Conservation (phyloP, 192 early-diverging fungal genomes). For the Backusella mclennaniae region DNA sequence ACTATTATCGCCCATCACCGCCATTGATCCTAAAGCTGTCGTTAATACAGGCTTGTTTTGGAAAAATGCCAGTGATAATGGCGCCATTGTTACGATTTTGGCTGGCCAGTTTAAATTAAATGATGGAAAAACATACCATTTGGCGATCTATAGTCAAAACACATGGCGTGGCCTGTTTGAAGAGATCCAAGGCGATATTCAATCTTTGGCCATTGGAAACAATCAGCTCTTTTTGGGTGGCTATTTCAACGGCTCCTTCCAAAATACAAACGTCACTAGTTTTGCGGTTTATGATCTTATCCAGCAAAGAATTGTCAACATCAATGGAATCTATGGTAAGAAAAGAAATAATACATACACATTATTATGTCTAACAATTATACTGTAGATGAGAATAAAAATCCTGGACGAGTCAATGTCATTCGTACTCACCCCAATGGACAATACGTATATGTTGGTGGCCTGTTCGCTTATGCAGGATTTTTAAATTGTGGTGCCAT, state of each 20-base stretch:
- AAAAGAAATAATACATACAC: not conserved
- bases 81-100: constrained; percentile 30
- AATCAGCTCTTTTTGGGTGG: constrained; percentile 59
- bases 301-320: constrained; percentile 10
- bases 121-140: constrained; percentile 34
- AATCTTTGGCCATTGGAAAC: constrained; percentile 41
- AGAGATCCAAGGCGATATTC: constrained; percentile 47
- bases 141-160: constrained; percentile 41
- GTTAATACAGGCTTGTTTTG: constrained; percentile 57
- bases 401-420: constrained; percentile 16
- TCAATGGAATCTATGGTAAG: constrained; percentile 29
- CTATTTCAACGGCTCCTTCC: constrained; percentile 35
- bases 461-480: constrained; percentile 53
- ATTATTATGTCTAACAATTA: not conserved
- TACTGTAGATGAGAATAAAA: constrained; percentile 1
- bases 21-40: constrained; percentile 14
- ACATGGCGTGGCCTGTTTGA: constrained; percentile 40
- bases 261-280: constrained; percentile 23
- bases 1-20: not conserved
- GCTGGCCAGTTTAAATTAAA: constrained; percentile 52
- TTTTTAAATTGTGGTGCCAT: constrained; percentile 25
- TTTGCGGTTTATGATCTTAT: constrained; percentile 52
- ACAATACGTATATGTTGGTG: constrained; percentile 45
- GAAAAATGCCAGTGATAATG: constrained; percentile 37
- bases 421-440: constrained; percentile 9